A percentile compares a stretch with the other conserved stretches of the same genome.
Evolutionary conservation across 805 yeast genomes (phyloP).

Genomic region (Saccharomycodes ludwigii): DNA sequence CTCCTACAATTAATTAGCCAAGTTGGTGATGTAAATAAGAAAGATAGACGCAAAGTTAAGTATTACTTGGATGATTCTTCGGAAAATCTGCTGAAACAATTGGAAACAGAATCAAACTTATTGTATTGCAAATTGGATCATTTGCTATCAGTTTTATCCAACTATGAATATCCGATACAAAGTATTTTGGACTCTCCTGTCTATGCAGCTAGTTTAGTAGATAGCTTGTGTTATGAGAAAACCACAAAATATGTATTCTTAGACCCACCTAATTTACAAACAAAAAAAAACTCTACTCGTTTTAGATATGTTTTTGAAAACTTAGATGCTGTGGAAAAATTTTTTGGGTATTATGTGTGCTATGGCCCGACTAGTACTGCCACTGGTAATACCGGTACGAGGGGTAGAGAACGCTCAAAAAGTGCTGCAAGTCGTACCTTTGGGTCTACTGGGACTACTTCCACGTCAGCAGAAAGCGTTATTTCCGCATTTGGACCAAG

Average conservation of each 20-base stretch:
- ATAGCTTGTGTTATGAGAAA: constrained; percentile 9
- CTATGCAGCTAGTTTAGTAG: constrained; percentile 11
- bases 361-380: too few species aligned
- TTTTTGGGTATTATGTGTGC: too few species aligned
- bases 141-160: constrained; percentile 14
- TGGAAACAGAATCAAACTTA: constrained; percentile 16
- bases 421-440: constrained; percentile 1
- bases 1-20: constrained; percentile 13
- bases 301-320: too few species aligned
- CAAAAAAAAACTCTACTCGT: too few species aligned
- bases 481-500: constrained; percentile 2
- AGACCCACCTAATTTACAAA: too few species aligned
- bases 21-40: constrained; percentile 6
- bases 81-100: constrained; percentile 8
- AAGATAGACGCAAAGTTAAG: background rate
- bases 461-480: constrained; percentile 4
- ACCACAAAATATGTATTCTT: too few species aligned
- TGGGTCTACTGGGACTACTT: constrained; percentile 4
- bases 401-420: background rate
- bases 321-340: too few species aligned
- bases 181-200: constrained; percentile 4
- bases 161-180: constrained; percentile 7
- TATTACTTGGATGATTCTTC: background rate
- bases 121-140: constrained; percentile 14
- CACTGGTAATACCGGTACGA: too few species aligned